Evolutionary conservation across 2,329 filamentous ascomycete species (phyloP).

Genomic region (Penicillium sp.): DNA sequence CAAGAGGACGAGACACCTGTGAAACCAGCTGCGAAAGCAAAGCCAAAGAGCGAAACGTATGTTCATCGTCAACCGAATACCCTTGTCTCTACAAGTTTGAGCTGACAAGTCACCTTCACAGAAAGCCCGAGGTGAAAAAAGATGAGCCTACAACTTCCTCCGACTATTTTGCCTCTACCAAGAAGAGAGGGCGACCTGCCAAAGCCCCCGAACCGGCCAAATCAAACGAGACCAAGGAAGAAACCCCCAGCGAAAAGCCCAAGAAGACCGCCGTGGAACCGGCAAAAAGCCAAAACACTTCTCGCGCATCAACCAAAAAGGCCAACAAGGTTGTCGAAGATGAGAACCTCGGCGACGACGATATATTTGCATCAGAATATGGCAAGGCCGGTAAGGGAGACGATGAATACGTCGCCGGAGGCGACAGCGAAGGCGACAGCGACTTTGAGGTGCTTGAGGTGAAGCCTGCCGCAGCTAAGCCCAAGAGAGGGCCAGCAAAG

Average conservation of each 20-base stretch:
- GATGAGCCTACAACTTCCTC: conserved; percentile 63
- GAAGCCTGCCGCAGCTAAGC: conserved; percentile 58
- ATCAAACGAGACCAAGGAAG: conserved; percentile 15
- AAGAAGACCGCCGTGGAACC: conserved; percentile 19
- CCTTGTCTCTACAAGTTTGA: background rate
- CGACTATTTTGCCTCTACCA: conserved; percentile 63
- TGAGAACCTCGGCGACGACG: conserved; percentile 70
- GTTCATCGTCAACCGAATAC: conserved; percentile 21
- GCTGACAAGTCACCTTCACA: conserved; percentile 21
- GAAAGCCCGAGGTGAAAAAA: conserved; percentile 53
- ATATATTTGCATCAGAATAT: conserved; percentile 77
- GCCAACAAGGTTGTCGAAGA: conserved; percentile 57
- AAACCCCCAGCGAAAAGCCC: conserved; percentile 19
- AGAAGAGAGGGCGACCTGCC: conserved; percentile 55
- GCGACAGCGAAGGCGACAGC: conserved; percentile 50
- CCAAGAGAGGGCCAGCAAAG: conserved; percentile 45
- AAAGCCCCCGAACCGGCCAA: conserved; percentile 23
- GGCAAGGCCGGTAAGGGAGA: conserved; percentile 64
- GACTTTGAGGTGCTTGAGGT: conserved; percentile 67
- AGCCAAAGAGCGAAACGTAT: conserved; percentile 50
- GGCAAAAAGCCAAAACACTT: conserved; percentile 15
- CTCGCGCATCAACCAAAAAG: conserved; percentile 30
- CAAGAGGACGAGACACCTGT: conserved; percentile 59
- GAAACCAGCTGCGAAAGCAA: conserved; percentile 44
- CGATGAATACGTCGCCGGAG: conserved; percentile 71